Evolutionary conservation across 2,329 filamentous ascomycete species (phyloP).

Genomic region (Pseudocercospora eumusae): DNA sequence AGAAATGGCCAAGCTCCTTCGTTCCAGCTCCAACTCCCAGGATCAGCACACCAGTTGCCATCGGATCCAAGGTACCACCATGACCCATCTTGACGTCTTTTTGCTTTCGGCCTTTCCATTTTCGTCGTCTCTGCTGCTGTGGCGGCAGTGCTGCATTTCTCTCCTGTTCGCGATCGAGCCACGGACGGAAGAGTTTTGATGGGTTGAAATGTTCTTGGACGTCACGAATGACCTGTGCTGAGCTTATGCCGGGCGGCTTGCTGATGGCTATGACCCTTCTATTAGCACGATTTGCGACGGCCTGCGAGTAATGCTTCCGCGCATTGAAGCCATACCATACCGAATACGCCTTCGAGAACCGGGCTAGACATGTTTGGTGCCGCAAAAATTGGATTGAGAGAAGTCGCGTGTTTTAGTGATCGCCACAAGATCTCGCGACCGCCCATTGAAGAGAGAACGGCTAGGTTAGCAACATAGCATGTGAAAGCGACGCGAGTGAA

Average conservation of each 20-base stretch:
- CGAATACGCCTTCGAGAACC: conserved; percentile 62
- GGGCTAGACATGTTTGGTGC: conserved; percentile 24
- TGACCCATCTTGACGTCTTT: conserved; percentile 90
- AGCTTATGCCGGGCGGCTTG: conserved; percentile 84
- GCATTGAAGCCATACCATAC: conserved; percentile 45
- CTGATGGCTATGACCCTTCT: conserved; percentile 71
- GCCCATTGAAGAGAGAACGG: conserved; percentile 25
- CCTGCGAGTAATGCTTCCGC: background rate
- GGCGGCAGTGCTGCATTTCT: conserved; percentile 59
- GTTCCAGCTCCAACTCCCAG: conserved; percentile 85
- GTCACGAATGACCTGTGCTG: conserved; percentile 86
- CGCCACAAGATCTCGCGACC: conserved; percentile 32
- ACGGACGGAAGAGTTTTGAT: conserved; percentile 75
- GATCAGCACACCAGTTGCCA: conserved; percentile 90
- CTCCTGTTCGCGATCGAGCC: conserved; percentile 65
- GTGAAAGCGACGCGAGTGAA: background rate
- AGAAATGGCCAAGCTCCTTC: conserved; percentile 75
- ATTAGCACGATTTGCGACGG: conserved; percentile 16
- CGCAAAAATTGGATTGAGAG: conserved; percentile 5
- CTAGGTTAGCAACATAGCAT: background rate
- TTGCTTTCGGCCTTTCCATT: conserved; percentile 51
- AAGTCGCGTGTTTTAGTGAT: conserved; percentile 20
- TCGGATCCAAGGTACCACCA: conserved; percentile 89
- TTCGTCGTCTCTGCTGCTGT: conserved; percentile 59
- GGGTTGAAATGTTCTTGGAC: conserved; percentile 81